These are phyloP conservation scores for Backusella psychrophila DNA, from an alignment of 192 early-diverging fungal species.

Conservation along the genomic window DNA sequence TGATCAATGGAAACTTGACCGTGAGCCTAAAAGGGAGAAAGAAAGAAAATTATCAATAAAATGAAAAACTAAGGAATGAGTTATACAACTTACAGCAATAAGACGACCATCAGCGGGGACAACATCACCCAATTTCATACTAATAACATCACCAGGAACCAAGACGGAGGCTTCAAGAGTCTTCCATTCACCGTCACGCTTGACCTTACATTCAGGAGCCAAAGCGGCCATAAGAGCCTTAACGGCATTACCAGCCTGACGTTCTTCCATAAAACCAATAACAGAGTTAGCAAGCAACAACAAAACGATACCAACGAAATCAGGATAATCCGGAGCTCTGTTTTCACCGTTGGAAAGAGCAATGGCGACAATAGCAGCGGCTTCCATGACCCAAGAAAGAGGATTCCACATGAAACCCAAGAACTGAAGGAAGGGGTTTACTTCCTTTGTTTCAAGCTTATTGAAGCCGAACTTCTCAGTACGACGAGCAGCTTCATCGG, in stretches of 20 bases:
- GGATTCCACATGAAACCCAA: conserved; percentile 82
- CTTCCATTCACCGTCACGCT: conserved; percentile 78
- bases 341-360: conserved; percentile 69
- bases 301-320: conserved; percentile 79
- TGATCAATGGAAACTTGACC: conserved; percentile 64
- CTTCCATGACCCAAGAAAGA: conserved; percentile 81
- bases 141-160: conserved; percentile 88
- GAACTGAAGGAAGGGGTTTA: conserved; percentile 84
- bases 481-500: conserved; percentile 59
- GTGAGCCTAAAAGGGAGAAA: conserved; percentile 22
- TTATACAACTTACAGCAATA: conserved; percentile 52
- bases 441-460: conserved; percentile 70
- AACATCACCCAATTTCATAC: conserved; percentile 82
- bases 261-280: conserved; percentile 90
- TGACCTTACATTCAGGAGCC: conserved; percentile 82
- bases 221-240: conserved; percentile 89
- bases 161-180: conserved; percentile 70
- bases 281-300: conserved; percentile 79
- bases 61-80: not conserved
- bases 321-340: conserved; percentile 72
- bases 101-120: conserved; percentile 85
- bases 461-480: conserved; percentile 67
- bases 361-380: conserved; percentile 78
- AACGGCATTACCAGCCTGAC: conserved; percentile 84
- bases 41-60: not conserved